These are phyloP conservation scores for Lepiota venenata DNA, from an alignment of 768 basidiomycete genomes.

Conservation along the genomic window DNA sequence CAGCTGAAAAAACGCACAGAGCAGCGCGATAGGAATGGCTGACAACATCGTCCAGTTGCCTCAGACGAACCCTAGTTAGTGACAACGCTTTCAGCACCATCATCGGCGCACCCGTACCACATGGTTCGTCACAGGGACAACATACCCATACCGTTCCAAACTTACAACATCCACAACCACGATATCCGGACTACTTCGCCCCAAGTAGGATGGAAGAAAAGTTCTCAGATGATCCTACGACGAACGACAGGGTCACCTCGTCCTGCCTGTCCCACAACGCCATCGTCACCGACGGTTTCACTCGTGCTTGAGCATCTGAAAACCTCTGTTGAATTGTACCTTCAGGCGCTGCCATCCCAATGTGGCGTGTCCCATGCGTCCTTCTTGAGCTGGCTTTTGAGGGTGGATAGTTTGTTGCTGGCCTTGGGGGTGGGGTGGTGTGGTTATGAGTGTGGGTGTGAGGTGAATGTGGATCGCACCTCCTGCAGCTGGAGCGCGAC, in stretches of 20 bases:
- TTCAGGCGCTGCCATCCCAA: conserved; percentile 53
- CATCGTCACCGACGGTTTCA: conserved; percentile 31
- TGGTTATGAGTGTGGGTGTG: background rate
- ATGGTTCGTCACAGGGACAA: conserved; percentile 32
- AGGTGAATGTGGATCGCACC: conserved; percentile 23
- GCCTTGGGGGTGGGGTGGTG: conserved; percentile 13
- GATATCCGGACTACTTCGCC: too few relatives aligned
- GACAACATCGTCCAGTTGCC: conserved; percentile 42
- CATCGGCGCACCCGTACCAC: conserved; percentile 77
- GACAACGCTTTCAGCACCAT: conserved; percentile 64
- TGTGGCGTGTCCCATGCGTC: conserved; percentile 28
- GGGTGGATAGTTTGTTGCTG: conserved; percentile 54
- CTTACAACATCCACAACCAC: conserved; percentile 32
- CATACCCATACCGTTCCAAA: conserved; percentile 28
- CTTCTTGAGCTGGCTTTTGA: conserved; percentile 59
- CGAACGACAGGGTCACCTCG: conserved; percentile 33
- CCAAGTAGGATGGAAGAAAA: too few relatives aligned
- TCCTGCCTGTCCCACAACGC: conserved; percentile 35
- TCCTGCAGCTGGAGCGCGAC: conserved; percentile 35
- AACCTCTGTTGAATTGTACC: conserved; percentile 32
- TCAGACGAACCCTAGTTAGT: conserved; percentile 40
- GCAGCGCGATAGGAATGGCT: conserved; percentile 63
- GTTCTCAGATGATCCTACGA: conserved; percentile 28
- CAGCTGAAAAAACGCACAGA: conserved; percentile 66
- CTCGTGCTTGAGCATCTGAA: conserved; percentile 18